These are phyloP conservation scores for Cubamyces lactineus DNA, from an alignment of 768 basidiomycete genomes.

Conservation along the genomic window DNA sequence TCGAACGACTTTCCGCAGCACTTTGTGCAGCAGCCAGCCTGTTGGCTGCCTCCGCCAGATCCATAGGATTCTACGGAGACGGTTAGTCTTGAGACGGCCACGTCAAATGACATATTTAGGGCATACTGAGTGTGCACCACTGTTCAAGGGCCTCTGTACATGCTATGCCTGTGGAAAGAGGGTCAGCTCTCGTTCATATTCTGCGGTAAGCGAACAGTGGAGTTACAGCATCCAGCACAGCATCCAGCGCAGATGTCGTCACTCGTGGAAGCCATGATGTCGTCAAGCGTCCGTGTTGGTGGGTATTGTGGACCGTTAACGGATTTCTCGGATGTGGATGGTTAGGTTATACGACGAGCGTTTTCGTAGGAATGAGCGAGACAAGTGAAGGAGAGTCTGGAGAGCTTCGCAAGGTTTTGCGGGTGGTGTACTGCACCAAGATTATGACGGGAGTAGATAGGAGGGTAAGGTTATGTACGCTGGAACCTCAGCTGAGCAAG, in stretches of 20 bases:
- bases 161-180: neutral
- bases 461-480: no score
- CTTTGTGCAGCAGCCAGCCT: slow-evolving; percentile 18
- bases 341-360: no score
- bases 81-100: no score
- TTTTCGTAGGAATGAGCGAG: no score
- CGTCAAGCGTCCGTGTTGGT: neutral
- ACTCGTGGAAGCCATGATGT: neutral
- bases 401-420: no score
- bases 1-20: slow-evolving; percentile 19
- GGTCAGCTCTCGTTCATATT: neutral
- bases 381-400: no score
- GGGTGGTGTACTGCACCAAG: no score
- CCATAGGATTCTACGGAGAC: neutral
- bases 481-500: no score
- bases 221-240: slow-evolving; percentile 16
- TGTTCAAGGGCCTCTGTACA: slow-evolving; percentile 5
- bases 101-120: neutral
- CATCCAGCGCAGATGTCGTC: slow-evolving; percentile 6
- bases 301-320: no score
- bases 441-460: no score
- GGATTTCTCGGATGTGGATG: no score
- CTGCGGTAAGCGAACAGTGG: neutral
- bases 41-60: neutral
- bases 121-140: slow-evolving; percentile 14